Base-by-base conservation (phyloP, 1,139 yeast genomes). In the Saccharomyces pastorianus region DNA sequence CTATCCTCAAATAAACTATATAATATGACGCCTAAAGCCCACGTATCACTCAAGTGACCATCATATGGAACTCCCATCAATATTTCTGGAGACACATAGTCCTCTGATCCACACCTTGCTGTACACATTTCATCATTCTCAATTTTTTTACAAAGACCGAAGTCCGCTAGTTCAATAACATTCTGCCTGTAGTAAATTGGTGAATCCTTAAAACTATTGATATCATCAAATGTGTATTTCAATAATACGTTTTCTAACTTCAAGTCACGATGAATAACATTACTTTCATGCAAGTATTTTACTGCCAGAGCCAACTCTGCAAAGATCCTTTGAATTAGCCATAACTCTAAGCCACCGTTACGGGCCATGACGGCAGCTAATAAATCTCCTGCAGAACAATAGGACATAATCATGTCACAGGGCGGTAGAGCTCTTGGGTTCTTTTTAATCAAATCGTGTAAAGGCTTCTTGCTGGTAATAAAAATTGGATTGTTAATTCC, bases 91-190 rank as follows among this genome's bases (percentile, higher is more conserved):
- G 96, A 84, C 2, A 93, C 96, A 63, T 93, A 93, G 68, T 93
- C 98, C 59, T 88, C 96, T 0, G 96, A 87, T 0, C 99, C 99
- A 70, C 99, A 93, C 56, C 98, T 73, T 0, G 98, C 91, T 2
- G 85, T 77, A 29, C 95, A 76, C 54, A 85, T 63, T 58, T 79
- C 75, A 0, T 73, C 75, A 1, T 80, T 78, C 50, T 79, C 80
- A 23, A 91, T 77, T 53, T 76, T 74, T 61, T 89, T 84, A 13
- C 96, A 85, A 28, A 93, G 76, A 0, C 99, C 99, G 71, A 93
- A 84, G 73, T 93, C 99, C 0, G 96, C 85, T 47, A 93, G 69
- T 41, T 87, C 84, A 1, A 83, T 78, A 2, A 88, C 58, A 42
- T 60, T 61, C 13, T 60, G 59, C 25, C 51, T 55, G 28, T 28